Conservation (phyloP, 306 rosid species). For the Crotalaria pallida region DNA sequence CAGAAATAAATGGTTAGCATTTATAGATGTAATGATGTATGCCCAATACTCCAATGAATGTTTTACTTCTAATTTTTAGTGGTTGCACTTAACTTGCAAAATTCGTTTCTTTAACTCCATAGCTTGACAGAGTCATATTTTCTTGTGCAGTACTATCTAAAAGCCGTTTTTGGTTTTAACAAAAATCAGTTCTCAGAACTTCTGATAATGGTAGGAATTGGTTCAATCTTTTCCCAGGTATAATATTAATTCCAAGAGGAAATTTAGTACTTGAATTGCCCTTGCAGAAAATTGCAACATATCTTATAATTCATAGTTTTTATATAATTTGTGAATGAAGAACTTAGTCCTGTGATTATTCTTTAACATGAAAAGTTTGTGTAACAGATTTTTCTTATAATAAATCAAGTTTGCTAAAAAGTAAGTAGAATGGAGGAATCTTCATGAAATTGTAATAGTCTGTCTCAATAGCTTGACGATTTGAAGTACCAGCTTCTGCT, state of each 20-base stretch:
- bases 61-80: background rate
- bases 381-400: background rate
- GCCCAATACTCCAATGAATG: background rate
- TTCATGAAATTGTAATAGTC: background rate
- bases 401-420: background rate
- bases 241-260: background rate
- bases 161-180: slow-evolving; percentile 68
- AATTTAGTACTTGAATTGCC: background rate
- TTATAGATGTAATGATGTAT: background rate
- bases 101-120: background rate
- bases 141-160: slow-evolving; percentile 68
- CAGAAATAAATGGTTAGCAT: background rate
- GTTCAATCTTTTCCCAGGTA: slow-evolving; percentile 85
- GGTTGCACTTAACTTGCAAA: background rate
- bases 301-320: background rate
- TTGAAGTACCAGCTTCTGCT: background rate
- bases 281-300: background rate
- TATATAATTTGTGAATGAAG: background rate
- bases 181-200: slow-evolving; percentile 80
- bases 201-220: slow-evolving; percentile 60
- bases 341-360: background rate
- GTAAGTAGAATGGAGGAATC: background rate
- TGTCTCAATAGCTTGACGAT: background rate
- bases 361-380: background rate
- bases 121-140: slow-evolving; percentile 18